A percentile compares a stretch with the other conserved stretches of the same genome.
phyloP scores from a whole-genome alignment of 352 stramenopile species.

The Phytophthora ramorum region DNA sequence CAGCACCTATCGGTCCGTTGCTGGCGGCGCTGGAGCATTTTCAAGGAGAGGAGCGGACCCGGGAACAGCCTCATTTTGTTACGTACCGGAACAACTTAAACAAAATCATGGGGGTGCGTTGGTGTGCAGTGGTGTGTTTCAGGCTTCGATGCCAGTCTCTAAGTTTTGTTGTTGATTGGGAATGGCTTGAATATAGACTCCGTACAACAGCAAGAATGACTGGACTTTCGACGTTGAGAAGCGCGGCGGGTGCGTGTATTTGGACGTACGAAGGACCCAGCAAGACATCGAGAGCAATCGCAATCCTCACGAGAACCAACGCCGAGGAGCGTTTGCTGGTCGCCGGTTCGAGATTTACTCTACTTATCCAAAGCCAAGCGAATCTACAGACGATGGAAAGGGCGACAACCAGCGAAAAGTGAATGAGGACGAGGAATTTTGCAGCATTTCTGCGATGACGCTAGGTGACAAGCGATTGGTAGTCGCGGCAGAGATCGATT shows the following conservation, averaged over 20 bases:
- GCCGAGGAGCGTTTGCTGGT: constrained; percentile 67
- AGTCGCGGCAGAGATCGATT: constrained; percentile 75
- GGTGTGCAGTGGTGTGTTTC: constrained; percentile 33
- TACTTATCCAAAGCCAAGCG: constrained; percentile 26
- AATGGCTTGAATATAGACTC: constrained; percentile 48
- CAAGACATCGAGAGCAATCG: constrained; percentile 52
- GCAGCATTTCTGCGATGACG: constrained; percentile 65
- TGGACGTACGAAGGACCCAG: constrained; percentile 61
- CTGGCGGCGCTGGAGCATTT: constrained; percentile 55
- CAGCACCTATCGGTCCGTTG: constrained; percentile 60
- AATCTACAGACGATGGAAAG: neutral
- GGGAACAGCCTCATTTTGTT: constrained; percentile 54
- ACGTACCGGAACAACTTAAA: constrained; percentile 87
- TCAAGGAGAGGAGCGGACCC: constrained; percentile 21
- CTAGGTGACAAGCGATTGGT: constrained; percentile 60
- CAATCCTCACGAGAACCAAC: constrained; percentile 60
- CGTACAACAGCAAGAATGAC: constrained; percentile 81
- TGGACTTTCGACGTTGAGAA: constrained; percentile 71
- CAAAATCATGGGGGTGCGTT: constrained; percentile 79
- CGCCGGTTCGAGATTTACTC: constrained; percentile 76
- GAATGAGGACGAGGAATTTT: constrained; percentile 78
- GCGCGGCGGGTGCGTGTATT: constrained; percentile 60
- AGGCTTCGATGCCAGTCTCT: neutral
- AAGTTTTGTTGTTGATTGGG: constrained; percentile 7
- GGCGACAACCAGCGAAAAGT: constrained; percentile 33